A percentile compares a stretch with the other conserved stretches of the same genome.
These are phyloP conservation scores for Scutellaria baicalensis DNA, from an alignment of 257 asterid genomes.

Conservation along the genomic window DNA sequence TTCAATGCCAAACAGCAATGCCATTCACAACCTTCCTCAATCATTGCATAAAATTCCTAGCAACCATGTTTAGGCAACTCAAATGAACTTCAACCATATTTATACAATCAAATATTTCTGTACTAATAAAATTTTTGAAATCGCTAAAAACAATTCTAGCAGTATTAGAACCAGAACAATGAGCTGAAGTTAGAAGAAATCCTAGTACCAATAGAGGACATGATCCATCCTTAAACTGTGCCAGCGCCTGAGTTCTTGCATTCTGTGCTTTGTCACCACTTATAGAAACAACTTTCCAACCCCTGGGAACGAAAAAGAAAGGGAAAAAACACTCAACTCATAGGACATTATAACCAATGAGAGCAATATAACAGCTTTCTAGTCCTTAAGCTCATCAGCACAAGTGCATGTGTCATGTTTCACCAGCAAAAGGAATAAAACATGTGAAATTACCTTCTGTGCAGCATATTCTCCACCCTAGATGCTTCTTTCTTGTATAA, in stretches of 20 bases:
- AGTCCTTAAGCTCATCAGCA: background rate
- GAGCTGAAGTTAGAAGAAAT: background rate
- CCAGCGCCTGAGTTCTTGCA: conserved; percentile 75
- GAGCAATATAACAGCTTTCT: background rate
- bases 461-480: conserved; percentile 92
- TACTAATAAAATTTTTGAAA: background rate
- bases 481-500: conserved; percentile 99
- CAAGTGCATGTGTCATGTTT: background rate
- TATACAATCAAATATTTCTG: background rate
- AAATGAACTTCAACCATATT: background rate
- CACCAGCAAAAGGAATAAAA: background rate
- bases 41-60: too few species aligned
- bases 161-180: background rate
- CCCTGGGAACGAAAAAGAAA: conserved; percentile 43
- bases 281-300: conserved; percentile 95
- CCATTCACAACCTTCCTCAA: too few species aligned
- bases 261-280: conserved; percentile 93
- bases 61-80: too few species aligned
- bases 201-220: conserved; percentile 75
- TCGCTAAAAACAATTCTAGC: background rate
- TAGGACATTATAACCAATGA: background rate
- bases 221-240: conserved; percentile 75
- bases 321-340: background rate
- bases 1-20: too few species aligned
- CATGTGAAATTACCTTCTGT: conserved; percentile 45